Evolutionary conservation across 1,284 basidiomycete genomes (phyloP).

Genomic region (Taiwanofungus camphoratus): DNA sequence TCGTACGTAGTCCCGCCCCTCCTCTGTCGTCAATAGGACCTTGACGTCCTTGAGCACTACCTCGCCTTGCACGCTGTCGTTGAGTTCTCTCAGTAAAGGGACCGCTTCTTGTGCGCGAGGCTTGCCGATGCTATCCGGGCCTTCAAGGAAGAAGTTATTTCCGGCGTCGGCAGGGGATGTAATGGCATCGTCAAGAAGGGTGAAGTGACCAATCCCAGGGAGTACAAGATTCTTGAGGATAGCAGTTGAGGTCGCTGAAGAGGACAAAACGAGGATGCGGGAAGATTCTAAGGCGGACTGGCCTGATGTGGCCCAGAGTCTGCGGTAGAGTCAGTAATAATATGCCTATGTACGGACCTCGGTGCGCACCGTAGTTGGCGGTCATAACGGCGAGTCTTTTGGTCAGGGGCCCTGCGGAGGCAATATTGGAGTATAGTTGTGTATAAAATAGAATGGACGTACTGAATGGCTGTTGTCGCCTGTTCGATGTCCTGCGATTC

Average conservation of each 20-base stretch:
- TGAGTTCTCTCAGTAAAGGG: conserved; percentile 78
- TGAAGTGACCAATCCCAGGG: conserved; percentile 90
- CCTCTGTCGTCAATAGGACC: conserved; percentile 45
- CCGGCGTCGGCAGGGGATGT: conserved; percentile 79
- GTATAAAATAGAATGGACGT: conserved; percentile 5
- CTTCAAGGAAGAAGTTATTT: conserved; percentile 94
- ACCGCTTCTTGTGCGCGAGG: conserved; percentile 79
- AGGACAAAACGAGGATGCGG: conserved; percentile 77
- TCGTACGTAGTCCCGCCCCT: conserved; percentile 43
- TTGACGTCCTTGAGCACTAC: conserved; percentile 57
- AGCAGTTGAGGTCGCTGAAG: conserved; percentile 76
- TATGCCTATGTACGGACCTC: background rate
- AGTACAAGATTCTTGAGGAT: conserved; percentile 94
- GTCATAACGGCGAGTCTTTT: conserved; percentile 86
- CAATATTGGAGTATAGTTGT: conserved; percentile 4
- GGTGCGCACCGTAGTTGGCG: conserved; percentile 75
- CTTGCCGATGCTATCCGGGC: conserved; percentile 70
- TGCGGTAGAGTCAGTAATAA: conserved; percentile 26
- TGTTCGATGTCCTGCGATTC: conserved; percentile 47
- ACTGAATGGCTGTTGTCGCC: conserved; percentile 47
- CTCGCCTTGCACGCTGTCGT: conserved; percentile 76
- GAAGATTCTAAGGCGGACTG: conserved; percentile 89
- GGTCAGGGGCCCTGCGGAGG: conserved; percentile 53
- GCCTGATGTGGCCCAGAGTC: conserved; percentile 93
- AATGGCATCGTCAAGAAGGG: conserved; percentile 67